Percentiles rank a stretch among this genome's conserved stretches.
Evolutionary conservation across 306 rosid species (phyloP).

Genomic region (Vigna radiata): DNA sequence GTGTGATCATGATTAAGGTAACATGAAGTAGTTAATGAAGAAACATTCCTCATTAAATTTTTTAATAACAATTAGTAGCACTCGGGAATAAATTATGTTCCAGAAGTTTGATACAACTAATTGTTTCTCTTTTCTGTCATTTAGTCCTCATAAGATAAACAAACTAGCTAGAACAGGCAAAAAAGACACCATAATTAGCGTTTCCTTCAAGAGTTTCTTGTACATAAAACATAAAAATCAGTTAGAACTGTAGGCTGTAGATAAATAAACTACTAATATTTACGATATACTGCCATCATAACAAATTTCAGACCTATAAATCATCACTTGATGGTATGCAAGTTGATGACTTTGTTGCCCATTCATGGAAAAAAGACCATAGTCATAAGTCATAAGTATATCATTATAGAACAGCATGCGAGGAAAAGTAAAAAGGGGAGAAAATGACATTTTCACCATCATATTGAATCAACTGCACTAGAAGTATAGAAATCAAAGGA

Average conservation of each 20-base stretch:
- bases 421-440: neutral
- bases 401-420: conserved; percentile 4
- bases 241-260: neutral
- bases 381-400: conserved; percentile 1
- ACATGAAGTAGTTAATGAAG: neutral
- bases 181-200: neutral
- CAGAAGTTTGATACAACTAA: conserved; percentile 38
- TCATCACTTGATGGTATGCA: neutral
- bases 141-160: conserved; percentile 32
- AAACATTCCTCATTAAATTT: neutral
- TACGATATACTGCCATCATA: neutral
- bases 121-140: conserved; percentile 18
- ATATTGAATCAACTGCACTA: neutral
- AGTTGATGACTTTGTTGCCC: conserved; percentile 3
- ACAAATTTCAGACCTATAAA: neutral
- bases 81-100: neutral
- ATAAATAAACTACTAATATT: neutral
- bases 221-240: neutral
- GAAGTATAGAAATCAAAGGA: conserved; percentile 23
- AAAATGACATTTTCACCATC: conserved; percentile 26
- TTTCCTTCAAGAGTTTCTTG: conserved; percentile 2
- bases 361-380: conserved; percentile 5
- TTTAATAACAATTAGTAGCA: neutral
- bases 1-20: neutral
- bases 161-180: neutral